These are phyloP conservation scores for Nectriaceae sp. DNA, from an alignment of 2,329 filamentous ascomycete genomes.

Conservation along the genomic window DNA sequence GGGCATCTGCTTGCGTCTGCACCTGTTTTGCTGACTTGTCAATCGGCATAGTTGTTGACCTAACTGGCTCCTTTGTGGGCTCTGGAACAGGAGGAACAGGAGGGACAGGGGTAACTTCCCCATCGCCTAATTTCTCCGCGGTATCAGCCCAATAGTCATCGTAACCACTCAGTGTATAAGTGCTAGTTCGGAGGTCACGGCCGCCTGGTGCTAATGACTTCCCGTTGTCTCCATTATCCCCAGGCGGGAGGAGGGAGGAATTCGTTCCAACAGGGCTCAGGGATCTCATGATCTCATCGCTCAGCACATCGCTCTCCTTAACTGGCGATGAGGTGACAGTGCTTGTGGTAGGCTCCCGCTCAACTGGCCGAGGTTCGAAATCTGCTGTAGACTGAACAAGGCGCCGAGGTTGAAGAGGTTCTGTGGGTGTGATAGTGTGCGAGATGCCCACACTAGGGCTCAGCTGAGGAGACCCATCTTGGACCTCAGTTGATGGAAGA, in stretches of 20 bases:
- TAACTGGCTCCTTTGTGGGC: background rate
- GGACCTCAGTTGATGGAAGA: conserved; percentile 7
- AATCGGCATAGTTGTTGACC: background rate
- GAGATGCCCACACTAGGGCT: conserved; percentile 2
- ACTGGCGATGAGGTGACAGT: conserved; percentile 55
- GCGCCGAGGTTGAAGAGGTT: conserved; percentile 47
- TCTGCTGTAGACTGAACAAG: conserved; percentile 35
- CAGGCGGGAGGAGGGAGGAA: conserved; percentile 14
- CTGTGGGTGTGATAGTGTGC: conserved; percentile 41
- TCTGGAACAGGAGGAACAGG: background rate
- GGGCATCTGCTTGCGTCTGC: conserved; percentile 7
- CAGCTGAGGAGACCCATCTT: background rate
- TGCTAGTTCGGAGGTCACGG: conserved; percentile 52
- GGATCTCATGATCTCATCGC: conserved; percentile 74
- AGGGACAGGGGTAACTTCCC: conserved; percentile 1
- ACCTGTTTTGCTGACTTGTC: conserved; percentile 8
- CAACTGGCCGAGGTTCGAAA: conserved; percentile 38
- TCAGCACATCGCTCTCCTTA: conserved; percentile 70
- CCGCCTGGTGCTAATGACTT: conserved; percentile 19
- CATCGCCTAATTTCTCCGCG: conserved; percentile 9
- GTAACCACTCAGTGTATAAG: conserved; percentile 66
- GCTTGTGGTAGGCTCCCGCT: conserved; percentile 48
- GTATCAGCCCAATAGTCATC: conserved; percentile 64
- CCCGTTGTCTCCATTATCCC: conserved; percentile 18
- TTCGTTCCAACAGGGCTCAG: conserved; percentile 52